These are phyloP conservation scores for Eucalyptus cladocalyx DNA, from an alignment of 345 rosid species.

Conservation along the genomic window DNA sequence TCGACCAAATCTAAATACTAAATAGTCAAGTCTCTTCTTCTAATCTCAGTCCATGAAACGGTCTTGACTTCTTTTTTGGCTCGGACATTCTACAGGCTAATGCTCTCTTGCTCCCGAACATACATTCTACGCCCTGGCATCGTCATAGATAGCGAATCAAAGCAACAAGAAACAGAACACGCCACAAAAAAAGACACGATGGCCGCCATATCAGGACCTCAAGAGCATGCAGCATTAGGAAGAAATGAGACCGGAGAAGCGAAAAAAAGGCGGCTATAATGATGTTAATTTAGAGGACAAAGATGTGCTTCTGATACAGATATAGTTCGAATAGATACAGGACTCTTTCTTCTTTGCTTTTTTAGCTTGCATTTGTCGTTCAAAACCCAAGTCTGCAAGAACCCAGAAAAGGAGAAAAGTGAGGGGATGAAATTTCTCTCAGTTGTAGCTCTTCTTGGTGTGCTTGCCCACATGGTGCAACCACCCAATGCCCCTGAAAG, in stretches of 20 bases:
- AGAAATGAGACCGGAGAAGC: neutral
- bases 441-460: constrained; percentile 20
- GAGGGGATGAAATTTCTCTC: neutral
- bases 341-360: neutral
- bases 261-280: neutral
- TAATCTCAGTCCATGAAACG: neutral
- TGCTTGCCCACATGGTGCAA: constrained; percentile 42
- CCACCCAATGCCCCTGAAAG: constrained; percentile 69
- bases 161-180: neutral
- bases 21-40: neutral
- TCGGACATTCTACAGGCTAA: neutral
- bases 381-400: neutral
- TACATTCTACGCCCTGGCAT: neutral
- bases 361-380: neutral
- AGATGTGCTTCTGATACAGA: neutral
- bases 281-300: neutral
- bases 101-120: neutral
- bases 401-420: neutral
- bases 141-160: neutral
- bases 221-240: neutral
- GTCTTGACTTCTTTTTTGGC: neutral
- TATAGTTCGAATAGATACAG: neutral
- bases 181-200: neutral
- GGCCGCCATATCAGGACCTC: neutral
- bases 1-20: neutral